Percentiles rank a stretch among this genome's conserved stretches.
These are phyloP conservation scores for Pythium guiyangense DNA, from an alignment of 352 stramenopile genomes.

Conservation along the genomic window DNA sequence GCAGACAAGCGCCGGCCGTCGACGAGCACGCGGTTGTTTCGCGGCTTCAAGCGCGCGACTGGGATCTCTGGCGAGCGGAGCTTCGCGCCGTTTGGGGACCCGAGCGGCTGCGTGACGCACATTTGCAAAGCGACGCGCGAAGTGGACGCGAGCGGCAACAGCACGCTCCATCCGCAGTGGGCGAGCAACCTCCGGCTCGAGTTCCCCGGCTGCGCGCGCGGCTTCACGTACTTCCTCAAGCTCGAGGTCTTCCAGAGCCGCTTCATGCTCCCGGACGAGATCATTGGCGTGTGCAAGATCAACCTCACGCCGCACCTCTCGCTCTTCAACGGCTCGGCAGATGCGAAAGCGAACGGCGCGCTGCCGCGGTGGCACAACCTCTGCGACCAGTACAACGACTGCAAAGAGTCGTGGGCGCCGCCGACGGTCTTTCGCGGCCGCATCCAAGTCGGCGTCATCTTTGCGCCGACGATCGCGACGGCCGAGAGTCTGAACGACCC, in stretches of 20 bases:
- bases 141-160: constrained; percentile 9
- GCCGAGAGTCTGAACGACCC: constrained; percentile 38
- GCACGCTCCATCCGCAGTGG: constrained; percentile 53
- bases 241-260: constrained; percentile 82
- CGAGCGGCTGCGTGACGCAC: constrained; percentile 70
- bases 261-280: constrained; percentile 75
- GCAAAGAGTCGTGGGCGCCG: constrained; percentile 78
- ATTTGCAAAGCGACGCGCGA: constrained; percentile 52
- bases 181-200: constrained; percentile 67
- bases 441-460: constrained; percentile 78
- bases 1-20: constrained; percentile 48
- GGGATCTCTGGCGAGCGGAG: constrained; percentile 71
- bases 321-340: constrained; percentile 69
- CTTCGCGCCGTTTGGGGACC: constrained; percentile 63
- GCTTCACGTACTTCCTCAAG: constrained; percentile 75
- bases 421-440: constrained; percentile 77
- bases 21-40: constrained; percentile 63
- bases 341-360: constrained; percentile 77
- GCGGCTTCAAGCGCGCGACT: constrained; percentile 65
- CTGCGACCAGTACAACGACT: constrained; percentile 87
- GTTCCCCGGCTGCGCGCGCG: constrained; percentile 69
- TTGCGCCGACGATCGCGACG: constrained; percentile 58
- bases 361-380: constrained; percentile 81
- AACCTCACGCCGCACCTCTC: constrained; percentile 83
- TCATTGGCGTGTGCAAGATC: constrained; percentile 82